phyloP scores from a whole-genome alignment of 805 yeast genomes.

The Pichia insulana region DNA sequence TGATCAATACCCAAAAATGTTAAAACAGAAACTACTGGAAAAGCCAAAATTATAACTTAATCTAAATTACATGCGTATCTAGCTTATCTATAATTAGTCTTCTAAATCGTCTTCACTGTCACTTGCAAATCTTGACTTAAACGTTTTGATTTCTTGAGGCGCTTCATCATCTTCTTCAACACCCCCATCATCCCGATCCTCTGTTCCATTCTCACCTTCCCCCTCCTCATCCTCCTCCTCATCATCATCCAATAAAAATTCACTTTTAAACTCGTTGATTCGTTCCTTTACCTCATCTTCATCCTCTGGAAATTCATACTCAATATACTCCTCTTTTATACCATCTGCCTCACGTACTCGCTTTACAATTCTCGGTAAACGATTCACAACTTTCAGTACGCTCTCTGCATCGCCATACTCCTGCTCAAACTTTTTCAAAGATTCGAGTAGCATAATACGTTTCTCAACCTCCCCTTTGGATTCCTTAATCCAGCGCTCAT shows the following conservation, averaged over 20 bases:
- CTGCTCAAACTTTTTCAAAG: constrained; percentile 56
- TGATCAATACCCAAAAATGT: constrained; percentile 34
- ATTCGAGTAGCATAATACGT: constrained; percentile 47
- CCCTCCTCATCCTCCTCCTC: constrained; percentile 7
- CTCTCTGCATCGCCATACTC: constrained; percentile 45
- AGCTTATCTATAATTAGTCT: neutral
- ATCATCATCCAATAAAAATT: constrained; percentile 2
- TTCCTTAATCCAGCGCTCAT: constrained; percentile 41
- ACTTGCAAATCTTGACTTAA: constrained; percentile 9
- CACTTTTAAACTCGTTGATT: constrained; percentile 8
- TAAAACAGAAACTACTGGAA: constrained; percentile 24
- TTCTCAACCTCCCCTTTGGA: constrained; percentile 37
- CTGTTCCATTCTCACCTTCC: constrained; percentile 6
- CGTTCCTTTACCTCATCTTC: constrained; percentile 20
- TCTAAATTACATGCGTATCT: neutral
- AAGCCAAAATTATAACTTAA: constrained; percentile 18
- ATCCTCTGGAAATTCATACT: constrained; percentile 64
- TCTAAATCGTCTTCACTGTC: constrained; percentile 4
- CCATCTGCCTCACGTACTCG: constrained; percentile 32
- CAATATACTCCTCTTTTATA: constrained; percentile 46
- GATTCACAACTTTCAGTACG: constrained; percentile 29
- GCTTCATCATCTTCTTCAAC: constrained; percentile 3
- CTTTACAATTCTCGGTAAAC: constrained; percentile 48
- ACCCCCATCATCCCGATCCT: neutral
- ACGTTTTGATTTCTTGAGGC: neutral